Evolutionary conservation across 805 yeast genomes (phyloP).

Genomic region (Hagleromyces aurorensis): DNA sequence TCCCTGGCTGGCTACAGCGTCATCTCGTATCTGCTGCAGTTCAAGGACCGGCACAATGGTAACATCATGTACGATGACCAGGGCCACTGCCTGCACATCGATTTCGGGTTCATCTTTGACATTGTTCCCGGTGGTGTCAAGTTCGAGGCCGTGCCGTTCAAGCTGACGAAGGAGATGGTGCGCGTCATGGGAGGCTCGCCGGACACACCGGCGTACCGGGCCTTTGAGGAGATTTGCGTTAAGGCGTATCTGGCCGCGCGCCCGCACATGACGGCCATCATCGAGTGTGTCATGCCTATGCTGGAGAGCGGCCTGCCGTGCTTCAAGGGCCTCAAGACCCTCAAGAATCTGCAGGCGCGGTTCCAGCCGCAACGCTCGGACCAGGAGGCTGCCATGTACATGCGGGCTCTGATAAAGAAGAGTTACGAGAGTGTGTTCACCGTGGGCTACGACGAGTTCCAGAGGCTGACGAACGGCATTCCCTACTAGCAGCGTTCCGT

Average conservation of each 20-base stretch:
- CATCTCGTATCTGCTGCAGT: constrained; percentile 81
- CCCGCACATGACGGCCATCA: constrained; percentile 78
- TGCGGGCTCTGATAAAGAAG: constrained; percentile 68
- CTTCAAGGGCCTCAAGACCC: constrained; percentile 76
- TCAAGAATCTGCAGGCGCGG: constrained; percentile 65
- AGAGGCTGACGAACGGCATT: constrained; percentile 90
- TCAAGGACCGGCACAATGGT: constrained; percentile 97
- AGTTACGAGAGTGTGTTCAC: constrained; percentile 85
- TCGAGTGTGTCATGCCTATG: constrained; percentile 87
- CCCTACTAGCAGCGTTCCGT: too few species aligned
- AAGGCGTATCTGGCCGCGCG: constrained; percentile 86
- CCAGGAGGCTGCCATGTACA: constrained; percentile 72
- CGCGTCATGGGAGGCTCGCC: constrained; percentile 89
- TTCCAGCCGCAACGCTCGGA: constrained; percentile 78
- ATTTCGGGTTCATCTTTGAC: constrained; percentile 97
- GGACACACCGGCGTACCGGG: constrained; percentile 75
- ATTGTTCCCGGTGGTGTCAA: constrained; percentile 98
- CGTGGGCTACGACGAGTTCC: constrained; percentile 96
- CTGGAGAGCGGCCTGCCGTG: constrained; percentile 92
- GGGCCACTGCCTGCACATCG: constrained; percentile 93
- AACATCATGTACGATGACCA: constrained; percentile 92
- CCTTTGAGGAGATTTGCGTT: constrained; percentile 94
- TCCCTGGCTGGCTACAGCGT: constrained; percentile 93
- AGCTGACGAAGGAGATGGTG: constrained; percentile 93
- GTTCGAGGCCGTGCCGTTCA: constrained; percentile 97